Percentiles rank a stretch among this genome's conserved stretches.
These are phyloP conservation scores for Quercus ilex DNA, from an alignment of 306 rosid species.

Conservation along the genomic window DNA sequence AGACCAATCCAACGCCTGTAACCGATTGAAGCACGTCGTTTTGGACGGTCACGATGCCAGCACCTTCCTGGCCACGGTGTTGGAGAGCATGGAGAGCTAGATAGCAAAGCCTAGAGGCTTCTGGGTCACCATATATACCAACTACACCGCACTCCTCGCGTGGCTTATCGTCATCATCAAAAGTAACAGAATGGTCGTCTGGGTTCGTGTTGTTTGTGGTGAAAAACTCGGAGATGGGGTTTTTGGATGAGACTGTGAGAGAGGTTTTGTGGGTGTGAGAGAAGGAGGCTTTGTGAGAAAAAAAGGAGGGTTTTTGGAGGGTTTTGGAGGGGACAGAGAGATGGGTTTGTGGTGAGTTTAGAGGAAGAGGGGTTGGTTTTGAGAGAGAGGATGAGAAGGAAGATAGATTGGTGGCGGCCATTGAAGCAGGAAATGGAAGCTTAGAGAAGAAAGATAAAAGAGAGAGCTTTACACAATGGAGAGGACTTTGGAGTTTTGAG, in stretches of 20 bases:
- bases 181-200: background rate
- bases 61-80: constrained; percentile 97
- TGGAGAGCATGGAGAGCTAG: constrained; percentile 91
- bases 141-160: constrained; percentile 96
- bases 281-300: constrained; percentile 2
- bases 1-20: constrained; percentile 80
- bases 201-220: constrained; percentile 6
- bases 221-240: constrained; percentile 37
- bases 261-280: constrained; percentile 8
- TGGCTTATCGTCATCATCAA: constrained; percentile 59
- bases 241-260: constrained; percentile 22
- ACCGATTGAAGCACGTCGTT: constrained; percentile 50
- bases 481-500: background rate
- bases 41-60: constrained; percentile 68
- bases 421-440: background rate
- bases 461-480: background rate
- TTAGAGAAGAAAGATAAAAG: background rate
- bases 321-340: constrained; percentile 23
- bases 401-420: constrained; percentile 38
- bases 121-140: constrained; percentile 76
- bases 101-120: constrained; percentile 69
- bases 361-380: constrained; percentile 18
- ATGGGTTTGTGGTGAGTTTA: constrained; percentile 4
- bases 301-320: constrained; percentile 27
- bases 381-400: constrained; percentile 35